A percentile compares a stretch with the other conserved stretches of the same genome.
phyloP scores from a whole-genome alignment of 495 filamentous ascomycete genomes.

The Pseudevernia furfuracea region DNA sequence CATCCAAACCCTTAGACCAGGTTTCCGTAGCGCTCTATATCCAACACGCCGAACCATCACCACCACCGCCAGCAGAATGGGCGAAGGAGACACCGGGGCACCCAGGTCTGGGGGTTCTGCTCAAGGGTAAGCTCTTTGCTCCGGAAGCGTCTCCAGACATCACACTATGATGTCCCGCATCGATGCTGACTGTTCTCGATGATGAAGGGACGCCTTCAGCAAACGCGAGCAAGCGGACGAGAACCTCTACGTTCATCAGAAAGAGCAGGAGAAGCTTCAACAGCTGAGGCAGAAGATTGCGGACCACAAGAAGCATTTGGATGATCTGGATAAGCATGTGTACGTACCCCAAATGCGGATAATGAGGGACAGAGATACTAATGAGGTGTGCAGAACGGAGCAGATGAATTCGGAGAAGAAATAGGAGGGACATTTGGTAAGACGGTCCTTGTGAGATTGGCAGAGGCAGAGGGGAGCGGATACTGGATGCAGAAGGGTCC shows the following conservation, averaged over 20 bases:
- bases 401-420: conserved; percentile 39
- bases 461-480: not conserved
- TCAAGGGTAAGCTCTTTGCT: conserved; percentile 29
- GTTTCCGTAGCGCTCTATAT: conserved; percentile 39
- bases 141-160: not conserved
- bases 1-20: conserved; percentile 48
- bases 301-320: conserved; percentile 71
- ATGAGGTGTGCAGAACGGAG: not conserved
- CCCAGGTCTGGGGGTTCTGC: conserved; percentile 40
- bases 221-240: conserved; percentile 84
- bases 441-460: not conserved
- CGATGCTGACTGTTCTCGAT: not conserved
- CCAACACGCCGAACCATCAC: conserved; percentile 54
- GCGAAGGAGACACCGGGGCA: conserved; percentile 61
- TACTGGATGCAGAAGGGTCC: not conserved
- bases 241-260: conserved; percentile 69
- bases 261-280: conserved; percentile 72
- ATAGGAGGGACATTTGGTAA: conserved; percentile 33
- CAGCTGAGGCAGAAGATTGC: conserved; percentile 67
- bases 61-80: conserved; percentile 53
- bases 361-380: not conserved
- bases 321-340: conserved; percentile 81
- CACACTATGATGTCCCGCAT: too few relatives aligned
- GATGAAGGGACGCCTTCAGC: conserved; percentile 73
- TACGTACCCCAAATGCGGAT: conserved; percentile 35